Evolutionary conservation across 2,329 filamentous ascomycete genomes (phyloP), one percentile per base, ranked within the genome.

Genomic region (Aureobasidium sp.): DNA sequence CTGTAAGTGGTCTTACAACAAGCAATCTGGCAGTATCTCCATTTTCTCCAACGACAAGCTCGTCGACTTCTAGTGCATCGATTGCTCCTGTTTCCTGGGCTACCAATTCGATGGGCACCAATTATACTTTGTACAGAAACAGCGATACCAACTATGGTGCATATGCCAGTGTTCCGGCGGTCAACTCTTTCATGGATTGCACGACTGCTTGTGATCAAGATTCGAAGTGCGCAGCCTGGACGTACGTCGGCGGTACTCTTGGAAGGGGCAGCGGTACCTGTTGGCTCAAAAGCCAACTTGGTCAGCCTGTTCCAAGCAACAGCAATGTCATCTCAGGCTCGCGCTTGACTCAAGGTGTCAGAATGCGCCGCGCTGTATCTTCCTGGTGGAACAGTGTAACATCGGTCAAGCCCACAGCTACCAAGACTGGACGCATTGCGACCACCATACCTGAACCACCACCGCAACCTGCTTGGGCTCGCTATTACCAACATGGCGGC

Each of bases 271-370:
- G 26, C 36, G 64, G 64, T 20, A 62, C 58, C 13, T 65, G 64
- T 34, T 64, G 58, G 58, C 57, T 69, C 32, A 68, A 68, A 47
- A 64, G 8, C 5, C 26, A 48, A 27, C 39, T 53, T 4, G 59
- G 63, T 5, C 26, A 36, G 17, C 46, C 39, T n/a, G 48, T 51
- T 23, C 29, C 52, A 41, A 44, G 59, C 6, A 48, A 48, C 29
- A 48, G 26, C 26, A 62, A 62, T 7, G 39, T 58, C 2, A 52
- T 64, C 12, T 57, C 59, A 20, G 63, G 58, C 32, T 47, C 46
- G 27, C 37, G 60, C 17, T 46, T 61, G 34, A 60, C 55, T 5
- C 55, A 58, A 29, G 17, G 23, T 3, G 42, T 58, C 8, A 58
- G 36, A 23, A 37, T 58, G 23, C 55, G 55, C 29, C 42, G 42